Base-by-base conservation (phyloP, 257 asterid species). In the Linderniella brevidens region DNA sequence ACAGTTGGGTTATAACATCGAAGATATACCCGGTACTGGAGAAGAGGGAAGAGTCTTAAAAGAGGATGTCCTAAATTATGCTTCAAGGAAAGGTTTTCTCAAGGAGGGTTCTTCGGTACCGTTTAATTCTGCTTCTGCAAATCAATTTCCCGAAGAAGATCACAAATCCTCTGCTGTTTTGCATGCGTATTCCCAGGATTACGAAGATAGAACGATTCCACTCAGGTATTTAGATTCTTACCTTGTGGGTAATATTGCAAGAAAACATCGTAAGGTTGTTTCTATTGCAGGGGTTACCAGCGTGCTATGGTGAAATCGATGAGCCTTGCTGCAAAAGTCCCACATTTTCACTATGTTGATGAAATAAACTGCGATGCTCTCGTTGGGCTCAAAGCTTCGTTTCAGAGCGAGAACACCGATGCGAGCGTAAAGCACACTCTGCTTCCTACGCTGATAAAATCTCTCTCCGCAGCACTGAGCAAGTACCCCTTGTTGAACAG, bases 251-350 rank as follows among this genome's bases (percentile, higher is more conserved):
- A 55, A 25, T 16, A 1, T 4, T 37, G 11, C 43, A 47, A 46
- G n/a, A n/a, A 11, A 41, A 4, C 12, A 13, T 17, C 49, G 35
- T 35, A 5, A 8, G 6, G 13, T 1, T 9, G 17, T 37, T 3
- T 32, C 37, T 19, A 46, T 52, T 70, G 59, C 80, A 88, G 96
- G 81, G 96, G 96, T 49, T 88, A 69, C 65, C 94, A 80, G 57
- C 98, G 98, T 47, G 94, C 98, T 29, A 88, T 88, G 98, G 92
- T 64, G 37, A 88, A 80, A 52, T 76, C 90, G 8, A 88, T 88
- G 96, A 72, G 93, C 29, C 48, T 75, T 54, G 98, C 98, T 65
- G 92, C 83, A 1, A 80, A 76, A 67, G 68, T 88, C 65, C 98
- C 98, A 12, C 98, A 88, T 79, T 88, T 88, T 65, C 69, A 88